Evolutionary conservation across 768 basidiomycete species (phyloP).

Genomic region (Piloderma croceum): DNA sequence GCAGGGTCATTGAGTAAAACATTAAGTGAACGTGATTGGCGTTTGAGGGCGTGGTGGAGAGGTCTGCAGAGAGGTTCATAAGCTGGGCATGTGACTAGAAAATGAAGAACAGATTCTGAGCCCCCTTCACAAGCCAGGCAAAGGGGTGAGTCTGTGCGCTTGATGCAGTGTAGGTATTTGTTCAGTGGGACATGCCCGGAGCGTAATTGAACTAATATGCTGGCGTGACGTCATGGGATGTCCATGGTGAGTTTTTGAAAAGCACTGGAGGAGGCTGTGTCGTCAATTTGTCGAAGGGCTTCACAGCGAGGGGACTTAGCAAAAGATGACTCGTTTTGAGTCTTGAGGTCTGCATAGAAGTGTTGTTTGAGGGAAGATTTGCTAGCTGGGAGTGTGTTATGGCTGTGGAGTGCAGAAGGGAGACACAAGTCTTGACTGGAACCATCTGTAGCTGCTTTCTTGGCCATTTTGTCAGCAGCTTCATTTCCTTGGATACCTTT

Average conservation of each 20-base stretch:
- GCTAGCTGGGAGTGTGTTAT: constrained; percentile 1
- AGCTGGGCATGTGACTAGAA: constrained; percentile 8
- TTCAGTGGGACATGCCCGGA: constrained; percentile 16
- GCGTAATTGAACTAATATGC: constrained; percentile 11
- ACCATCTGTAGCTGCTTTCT: constrained; percentile 10
- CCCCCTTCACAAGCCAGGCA: constrained; percentile 5
- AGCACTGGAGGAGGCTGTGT: background rate
- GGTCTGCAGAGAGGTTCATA: background rate
- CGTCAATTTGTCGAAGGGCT: constrained; percentile 2
- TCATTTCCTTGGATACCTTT: constrained; percentile 19
- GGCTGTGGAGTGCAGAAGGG: background rate
- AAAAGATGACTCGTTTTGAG: background rate
- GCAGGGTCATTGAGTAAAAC: background rate
- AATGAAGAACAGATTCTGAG: constrained; percentile 12
- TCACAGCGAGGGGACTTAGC: background rate
- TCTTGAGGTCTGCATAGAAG: background rate
- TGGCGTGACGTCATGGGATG: constrained; percentile 5
- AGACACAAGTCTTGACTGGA: background rate
- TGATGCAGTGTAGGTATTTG: constrained; percentile 13
- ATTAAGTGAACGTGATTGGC: background rate
- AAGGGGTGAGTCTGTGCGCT: constrained; percentile 5
- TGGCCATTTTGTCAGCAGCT: constrained; percentile 16
- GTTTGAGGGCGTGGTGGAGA: background rate
- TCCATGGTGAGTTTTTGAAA: constrained; percentile 5
- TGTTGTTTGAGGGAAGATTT: constrained; percentile 5